Evolutionary conservation across 2,329 filamentous ascomycete species (phyloP), one percentile per base, ranked within the genome.

Genomic region (Nemania abortiva): DNA sequence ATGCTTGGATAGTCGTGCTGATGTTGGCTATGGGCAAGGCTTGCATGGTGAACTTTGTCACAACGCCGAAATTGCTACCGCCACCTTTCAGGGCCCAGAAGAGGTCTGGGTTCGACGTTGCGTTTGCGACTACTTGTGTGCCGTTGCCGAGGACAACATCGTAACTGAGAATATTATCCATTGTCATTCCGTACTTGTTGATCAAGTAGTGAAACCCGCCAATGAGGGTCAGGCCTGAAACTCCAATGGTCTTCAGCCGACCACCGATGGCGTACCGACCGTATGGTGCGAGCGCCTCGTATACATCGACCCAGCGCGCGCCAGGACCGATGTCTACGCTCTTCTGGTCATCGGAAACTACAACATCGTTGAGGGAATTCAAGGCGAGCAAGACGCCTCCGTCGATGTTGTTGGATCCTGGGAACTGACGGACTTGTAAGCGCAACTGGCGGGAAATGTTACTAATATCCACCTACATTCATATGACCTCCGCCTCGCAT

Each of bases 21-120:
- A 81, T 70, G 10, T 55, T 29, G 1, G 76, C 70, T 6, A 76
- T 71, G 0, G 70, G 60, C 20, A 67, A 74, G 2, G 73, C 72
- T 54, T 79, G 77, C 20, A 69, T 29, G 1, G 49, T 54, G 31
- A 65, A 69, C 22, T 60, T 60, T n/a, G 66, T 69, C 2, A 69
- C 65, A 15, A 69, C 58, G 6, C 62, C 67, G 27, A 69, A 66
- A 53, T 69, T 69, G 42, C 65, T 74, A 1, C 65, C 71, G 11
- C 76, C 74, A 20, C 76, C 76, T 52, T 78, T 78, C 6, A 79
- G 70, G 3, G 75, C 76, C 24, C 68, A 72, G 56, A 76, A 78
- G 0, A 78, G 69, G 18, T 76, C 74, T 3, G 70, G 45, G 55
- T 76, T 68, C 3, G 56, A 63, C 1, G 68, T 61, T 37, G 45